Percentiles rank a stretch among this genome's conserved stretches.
Evolutionary conservation across 345 rosid genomes (phyloP).

Genomic region (Clausena lansium): DNA sequence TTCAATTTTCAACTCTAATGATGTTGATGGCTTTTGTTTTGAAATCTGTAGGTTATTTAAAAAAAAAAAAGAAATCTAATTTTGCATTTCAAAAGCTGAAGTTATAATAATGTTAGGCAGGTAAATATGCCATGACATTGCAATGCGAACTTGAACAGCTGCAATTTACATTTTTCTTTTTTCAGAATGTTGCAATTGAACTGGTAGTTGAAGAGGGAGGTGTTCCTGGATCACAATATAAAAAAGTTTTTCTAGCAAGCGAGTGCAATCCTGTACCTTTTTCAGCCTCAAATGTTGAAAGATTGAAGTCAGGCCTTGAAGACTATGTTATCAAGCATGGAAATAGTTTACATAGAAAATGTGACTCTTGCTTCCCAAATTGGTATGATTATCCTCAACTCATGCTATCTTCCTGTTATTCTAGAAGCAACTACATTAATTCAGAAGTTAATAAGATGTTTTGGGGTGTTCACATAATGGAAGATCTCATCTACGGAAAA

Average conservation of each 20-base stretch:
- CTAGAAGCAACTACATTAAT: constrained; percentile 9
- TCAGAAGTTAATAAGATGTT: constrained; percentile 5
- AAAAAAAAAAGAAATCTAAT: background rate
- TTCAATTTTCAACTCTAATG: constrained; percentile 23
- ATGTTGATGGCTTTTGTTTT: background rate
- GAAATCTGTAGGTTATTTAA: background rate
- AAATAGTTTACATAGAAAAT: constrained; percentile 37
- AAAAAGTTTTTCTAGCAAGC: constrained; percentile 51
- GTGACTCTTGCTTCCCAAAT: constrained; percentile 49
- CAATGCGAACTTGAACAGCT: constrained; percentile 3
- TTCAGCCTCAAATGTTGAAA: constrained; percentile 55
- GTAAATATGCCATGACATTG: background rate
- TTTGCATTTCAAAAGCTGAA: background rate
- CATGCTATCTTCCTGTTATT: background rate
- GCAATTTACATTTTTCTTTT: background rate
- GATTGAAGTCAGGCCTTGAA: constrained; percentile 71
- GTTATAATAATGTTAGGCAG: background rate
- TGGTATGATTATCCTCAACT: constrained; percentile 33
- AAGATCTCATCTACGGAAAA: background rate
- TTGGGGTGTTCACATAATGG: background rate
- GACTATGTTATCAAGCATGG: constrained; percentile 68
- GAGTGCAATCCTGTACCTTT: constrained; percentile 38
- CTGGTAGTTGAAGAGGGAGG: constrained; percentile 48
- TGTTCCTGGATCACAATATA: constrained; percentile 39
- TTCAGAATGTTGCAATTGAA: constrained; percentile 74